phyloP scores from a whole-genome alignment of 352 stramenopile species.

The Peronospora farinosa region DNA sequence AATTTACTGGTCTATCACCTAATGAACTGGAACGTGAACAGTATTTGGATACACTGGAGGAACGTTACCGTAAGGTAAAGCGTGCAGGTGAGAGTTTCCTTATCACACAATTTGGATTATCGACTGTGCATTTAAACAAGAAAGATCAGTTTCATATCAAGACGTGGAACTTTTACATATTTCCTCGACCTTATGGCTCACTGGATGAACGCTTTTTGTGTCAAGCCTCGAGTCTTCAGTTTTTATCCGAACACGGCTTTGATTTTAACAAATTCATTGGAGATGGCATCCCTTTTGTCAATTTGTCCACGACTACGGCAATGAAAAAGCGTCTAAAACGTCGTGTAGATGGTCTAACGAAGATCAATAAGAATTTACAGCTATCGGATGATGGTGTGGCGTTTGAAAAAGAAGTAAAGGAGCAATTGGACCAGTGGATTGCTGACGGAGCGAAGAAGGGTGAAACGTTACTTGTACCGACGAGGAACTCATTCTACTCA shows the following conservation, averaged over 20 bases:
- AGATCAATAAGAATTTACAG: constrained; percentile 49
- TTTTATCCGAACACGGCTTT: constrained; percentile 78
- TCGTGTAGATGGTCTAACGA: constrained; percentile 52
- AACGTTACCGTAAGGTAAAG: constrained; percentile 72
- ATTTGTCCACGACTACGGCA: constrained; percentile 38
- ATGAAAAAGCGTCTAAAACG: constrained; percentile 53
- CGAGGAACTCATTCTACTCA: constrained; percentile 63
- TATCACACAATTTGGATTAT: constrained; percentile 79
- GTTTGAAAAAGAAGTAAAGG: constrained; percentile 42
- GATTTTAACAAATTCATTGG: constrained; percentile 85
- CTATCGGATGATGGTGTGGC: constrained; percentile 41
- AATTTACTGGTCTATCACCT: constrained; percentile 73
- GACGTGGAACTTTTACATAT: constrained; percentile 87
- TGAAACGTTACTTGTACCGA: constrained; percentile 44
- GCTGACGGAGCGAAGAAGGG: constrained; percentile 42
- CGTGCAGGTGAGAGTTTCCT: constrained; percentile 71
- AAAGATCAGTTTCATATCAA: constrained; percentile 52
- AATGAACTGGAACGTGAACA: constrained; percentile 58
- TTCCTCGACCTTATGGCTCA: constrained; percentile 56
- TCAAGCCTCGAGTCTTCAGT: constrained; percentile 74
- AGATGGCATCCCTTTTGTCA: constrained; percentile 77
- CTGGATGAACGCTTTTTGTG: constrained; percentile 73
- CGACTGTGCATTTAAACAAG: constrained; percentile 60
- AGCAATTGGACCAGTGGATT: constrained; percentile 50
- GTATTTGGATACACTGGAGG: constrained; percentile 70